Base-by-base conservation (phyloP, 257 asterid genomes). In the Fraxinus excelsior region DNA sequence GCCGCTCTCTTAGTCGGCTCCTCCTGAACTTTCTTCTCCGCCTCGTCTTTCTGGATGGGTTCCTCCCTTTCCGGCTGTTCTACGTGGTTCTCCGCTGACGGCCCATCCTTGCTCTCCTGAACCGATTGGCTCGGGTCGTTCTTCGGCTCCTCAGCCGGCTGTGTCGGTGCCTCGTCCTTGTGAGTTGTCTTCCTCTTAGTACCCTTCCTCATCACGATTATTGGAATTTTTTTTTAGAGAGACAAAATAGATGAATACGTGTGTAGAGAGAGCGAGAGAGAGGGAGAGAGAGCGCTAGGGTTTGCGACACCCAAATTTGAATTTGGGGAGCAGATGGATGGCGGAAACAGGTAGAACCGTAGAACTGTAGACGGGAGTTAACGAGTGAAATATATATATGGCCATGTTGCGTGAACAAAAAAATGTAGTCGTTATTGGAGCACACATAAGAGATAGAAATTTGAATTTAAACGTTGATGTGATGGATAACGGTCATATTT, bases 161-260 rank as follows among this genome's bases (percentile, higher is more conserved):
- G 53, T 19, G n/a, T 71, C 69, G 18, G 12, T 51, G 82, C 78
- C 35, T 67, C 82, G 34, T 26, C 71, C 79, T 79, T 84, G 37
- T 77, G 80, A 70, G 86, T 76, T 23, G 85, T 58, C 88, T 91
- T 91, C 67, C 97, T 80, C 88, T 93, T 93, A 1, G 92, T 79
- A 40, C 93, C 96, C 75, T 78, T 89, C 91, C 65, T 84, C 95
- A 89, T 92, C 70, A 73, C 40, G 76, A 2, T 21, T 34, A 11
- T 25, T 14, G 8, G 77, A 38, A 19, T 29, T 35, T 7, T 6
- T 5, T 12, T 29, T 31, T 53, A 73, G 82, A 78, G 42, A 72
- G 81, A 80, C 37, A 53, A 64, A 38, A 31, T 16, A 19, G 34
- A 68, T 56, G 31, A 53, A 44, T 44, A 49, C 10, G 8, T 75